phyloP scores from a whole-genome alignment of 1,284 basidiomycete species.

The Puccinia coronata region DNA sequence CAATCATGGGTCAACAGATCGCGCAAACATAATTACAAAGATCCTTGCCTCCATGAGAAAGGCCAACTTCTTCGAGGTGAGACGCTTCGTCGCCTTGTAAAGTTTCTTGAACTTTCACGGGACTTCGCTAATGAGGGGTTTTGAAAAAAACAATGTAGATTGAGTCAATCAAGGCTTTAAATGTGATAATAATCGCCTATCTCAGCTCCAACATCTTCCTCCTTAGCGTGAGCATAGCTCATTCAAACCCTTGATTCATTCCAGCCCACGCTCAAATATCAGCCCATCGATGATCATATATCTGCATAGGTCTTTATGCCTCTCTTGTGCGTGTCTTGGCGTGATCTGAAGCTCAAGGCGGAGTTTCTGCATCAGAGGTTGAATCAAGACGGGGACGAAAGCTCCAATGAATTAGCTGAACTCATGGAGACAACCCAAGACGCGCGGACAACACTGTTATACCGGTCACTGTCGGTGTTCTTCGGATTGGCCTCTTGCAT shows the following conservation, averaged over 20 bases:
- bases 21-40: neutral
- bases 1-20: neutral
- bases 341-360: conserved; percentile 17
- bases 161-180: neutral
- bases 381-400: neutral
- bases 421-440: conserved; percentile 16
- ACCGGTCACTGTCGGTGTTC: conserved; percentile 5
- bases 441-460: conserved; percentile 14
- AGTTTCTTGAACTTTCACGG: neutral
- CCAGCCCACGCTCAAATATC: neutral
- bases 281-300: neutral
- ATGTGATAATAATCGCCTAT: conserved; percentile 8
- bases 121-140: neutral
- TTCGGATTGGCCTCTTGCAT: conserved; percentile 4
- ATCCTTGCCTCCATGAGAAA: neutral
- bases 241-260: neutral
- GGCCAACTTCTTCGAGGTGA: neutral
- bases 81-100: neutral
- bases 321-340: conserved; percentile 19
- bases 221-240: conserved; percentile 1
- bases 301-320: conserved; percentile 17
- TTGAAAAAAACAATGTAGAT: neutral
- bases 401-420: neutral
- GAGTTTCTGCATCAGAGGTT: neutral
- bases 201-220: neutral